Evolutionary conservation across 139 green algal species (phyloP).

Genomic region (Picocystis salinarum): DNA sequence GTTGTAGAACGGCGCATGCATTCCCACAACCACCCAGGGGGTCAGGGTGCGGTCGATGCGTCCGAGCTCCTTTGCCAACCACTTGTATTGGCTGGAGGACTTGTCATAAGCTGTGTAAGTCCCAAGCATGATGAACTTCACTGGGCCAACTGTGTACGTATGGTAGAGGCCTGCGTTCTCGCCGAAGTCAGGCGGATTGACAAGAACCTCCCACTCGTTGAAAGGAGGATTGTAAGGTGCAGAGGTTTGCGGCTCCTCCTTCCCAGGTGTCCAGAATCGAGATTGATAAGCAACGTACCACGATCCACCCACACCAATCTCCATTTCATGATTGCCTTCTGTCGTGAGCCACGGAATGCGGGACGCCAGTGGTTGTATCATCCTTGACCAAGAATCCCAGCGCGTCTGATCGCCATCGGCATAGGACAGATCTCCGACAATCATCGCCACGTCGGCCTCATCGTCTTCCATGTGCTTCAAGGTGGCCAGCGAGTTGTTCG

Average conservation of each 20-base stretch:
- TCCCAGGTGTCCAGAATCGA: no score
- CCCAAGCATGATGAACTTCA: constrained; percentile 44
- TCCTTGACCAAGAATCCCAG: constrained; percentile 48
- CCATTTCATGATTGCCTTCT: constrained; percentile 55
- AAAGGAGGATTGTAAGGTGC: constrained; percentile 17
- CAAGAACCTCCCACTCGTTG: not conserved
- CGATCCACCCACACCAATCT: constrained; percentile 9
- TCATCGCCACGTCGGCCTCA: constrained; percentile 21
- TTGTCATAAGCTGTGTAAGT: constrained; percentile 22
- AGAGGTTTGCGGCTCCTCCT: no score
- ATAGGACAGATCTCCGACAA: constrained; percentile 57
- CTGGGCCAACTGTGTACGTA: constrained; percentile 29
- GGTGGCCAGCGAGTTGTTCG: constrained; percentile 36
- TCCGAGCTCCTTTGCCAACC: constrained; percentile 44
- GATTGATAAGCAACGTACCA: no score
- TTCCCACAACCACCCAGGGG: constrained; percentile 49
- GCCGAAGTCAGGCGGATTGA: not conserved
- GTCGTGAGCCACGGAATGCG: constrained; percentile 26
- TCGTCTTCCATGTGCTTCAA: constrained; percentile 28
- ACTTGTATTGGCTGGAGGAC: constrained; percentile 31
- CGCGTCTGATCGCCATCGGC: constrained; percentile 57
- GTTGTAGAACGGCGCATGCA: constrained; percentile 68
- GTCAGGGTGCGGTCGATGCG: constrained; percentile 35
- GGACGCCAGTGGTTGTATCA: constrained; percentile 32
- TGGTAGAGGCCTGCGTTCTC: constrained; percentile 32